Base-by-base conservation (phyloP, 768 basidiomycete genomes). In the Chalciporus sphaerocephalus region DNA sequence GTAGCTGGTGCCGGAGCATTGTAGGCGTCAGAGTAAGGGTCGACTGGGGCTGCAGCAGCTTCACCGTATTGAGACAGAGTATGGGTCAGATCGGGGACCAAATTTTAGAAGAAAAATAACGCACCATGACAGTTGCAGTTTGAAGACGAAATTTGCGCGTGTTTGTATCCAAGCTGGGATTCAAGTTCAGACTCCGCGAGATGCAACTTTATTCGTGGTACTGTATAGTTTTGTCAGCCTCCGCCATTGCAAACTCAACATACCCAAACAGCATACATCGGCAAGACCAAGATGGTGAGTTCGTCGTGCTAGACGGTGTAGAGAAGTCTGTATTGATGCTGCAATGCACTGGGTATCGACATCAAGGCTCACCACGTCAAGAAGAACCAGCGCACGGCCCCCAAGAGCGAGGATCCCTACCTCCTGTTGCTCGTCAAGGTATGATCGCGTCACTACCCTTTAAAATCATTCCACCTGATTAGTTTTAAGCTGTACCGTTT, bases 361-460 rank as follows among this genome's bases (percentile, higher is more conserved):
- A 81, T 97, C 73, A 78, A 79, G 69, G 74, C 78, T 71, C 95
- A 98, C 80, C 95, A 99, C 84, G 94, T 96, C 84, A 95, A 89
- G 85, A 97, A 96, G 81, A 83, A 93, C 59, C 75, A 81, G 65
- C 85, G 96, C 54, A 87, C 88, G 58, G 91, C 91, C 53, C 96
- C 96, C 69, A 91, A 90, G 79, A 95, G 92, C 70, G 92, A 97
- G 87, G 96, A 99, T 73, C 95, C 95, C 15, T 98, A 99, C 76
- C 82, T 99, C 60, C 84, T 96, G 61, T 81, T 98, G 62, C 85
- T 99, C 52, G 96, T 98, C 73, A 98, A 97, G 83, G 94, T 94
- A 64, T 50, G 71, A 21, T 27, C 38, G 61, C 33, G 35, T 42
- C 44, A 21, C 44, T 21, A 27, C 18, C 21, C 35, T 60, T 23